Evolutionary conservation across 768 basidiomycete species (phyloP), one percentile per base, ranked within the genome.

Genomic region (Lactifluus piperatus): DNA sequence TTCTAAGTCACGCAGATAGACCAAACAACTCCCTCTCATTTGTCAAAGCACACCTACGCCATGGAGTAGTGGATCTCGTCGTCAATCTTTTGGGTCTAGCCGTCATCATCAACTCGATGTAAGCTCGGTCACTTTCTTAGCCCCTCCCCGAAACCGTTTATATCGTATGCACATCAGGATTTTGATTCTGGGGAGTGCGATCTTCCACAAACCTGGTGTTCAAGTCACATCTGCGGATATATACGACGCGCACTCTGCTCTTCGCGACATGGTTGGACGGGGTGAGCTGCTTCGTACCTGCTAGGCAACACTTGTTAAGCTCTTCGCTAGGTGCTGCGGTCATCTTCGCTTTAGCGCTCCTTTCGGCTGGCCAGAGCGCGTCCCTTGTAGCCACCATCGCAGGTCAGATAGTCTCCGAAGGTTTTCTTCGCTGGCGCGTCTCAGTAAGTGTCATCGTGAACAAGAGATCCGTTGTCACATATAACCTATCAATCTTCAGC

Each of bases 371-470:
- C 2, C 93, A 97, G 77, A 89, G 89, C 63, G 89, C 94, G 0
- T 88, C 87, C 8, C 80, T 97, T 51, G 86, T 95, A 4, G 93
- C 91, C 10, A 97, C 92, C 0, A 79, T 95, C 13, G 86, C 91
- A 0, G 93, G 93, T 0, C 94, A 97, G 71, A 86, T 90, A 22
- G 86, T 97, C 39, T 85, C 84, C 0, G 93, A 97, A 71, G 93
- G 94, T 0, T 93, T 94, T 71, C 77, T 95, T 54, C 82, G 32
- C 53, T 95, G 92, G 92, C 79, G 82, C 47, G 80, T 91, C 36
- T 88, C 89, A 63, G 87, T 88, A 67, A 47, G 68, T 63, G n/a
- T 36, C 2, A 27, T 4, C 27, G 8, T 32, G 24, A 18, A 1
- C n/a, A 72, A 72, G 68, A 71, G 41, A 6, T 60, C 60, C 68